Percentiles rank a stretch among this genome's conserved stretches.
Evolutionary conservation across 2,329 filamentous ascomycete species (phyloP).

Genomic region (Fusarium metavorans): DNA sequence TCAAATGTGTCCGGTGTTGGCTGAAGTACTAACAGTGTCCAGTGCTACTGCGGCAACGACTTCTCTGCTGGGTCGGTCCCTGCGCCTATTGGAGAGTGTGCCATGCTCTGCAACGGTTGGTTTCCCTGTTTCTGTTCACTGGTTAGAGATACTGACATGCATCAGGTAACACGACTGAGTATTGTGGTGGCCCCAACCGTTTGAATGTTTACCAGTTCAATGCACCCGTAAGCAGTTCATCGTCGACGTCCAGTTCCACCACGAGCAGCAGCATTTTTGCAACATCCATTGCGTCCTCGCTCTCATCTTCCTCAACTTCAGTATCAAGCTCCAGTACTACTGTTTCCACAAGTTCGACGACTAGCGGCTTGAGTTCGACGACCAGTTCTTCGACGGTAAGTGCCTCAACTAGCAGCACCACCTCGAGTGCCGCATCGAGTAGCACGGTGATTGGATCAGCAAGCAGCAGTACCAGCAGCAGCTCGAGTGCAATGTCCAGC

Average conservation of each 20-base stretch:
- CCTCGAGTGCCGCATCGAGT: not conserved
- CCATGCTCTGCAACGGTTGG: slow-evolving; percentile 50
- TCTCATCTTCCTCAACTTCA: not conserved
- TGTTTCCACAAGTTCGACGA: not conserved
- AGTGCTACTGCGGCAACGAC: slow-evolving; percentile 53
- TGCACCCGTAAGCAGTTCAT: slow-evolving; percentile 11
- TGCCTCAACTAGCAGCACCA: not conserved
- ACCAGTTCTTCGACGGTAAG: not conserved
- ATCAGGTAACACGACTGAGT: slow-evolving; percentile 50
- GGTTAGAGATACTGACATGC: slow-evolving; percentile 1
- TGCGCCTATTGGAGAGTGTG: slow-evolving; percentile 48
- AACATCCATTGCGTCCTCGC: not conserved
- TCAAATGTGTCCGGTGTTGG: too few species aligned
- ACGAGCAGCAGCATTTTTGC: not conserved
- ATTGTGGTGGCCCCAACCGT: slow-evolving; percentile 50
- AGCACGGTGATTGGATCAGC: not conserved
- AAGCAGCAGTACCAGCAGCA: not conserved
- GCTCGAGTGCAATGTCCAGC: not conserved
- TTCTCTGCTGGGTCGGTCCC: slow-evolving; percentile 45
- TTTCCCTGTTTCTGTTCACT: not conserved
- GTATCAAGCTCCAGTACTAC: not conserved
- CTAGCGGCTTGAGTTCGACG: not conserved
- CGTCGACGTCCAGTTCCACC: not conserved
- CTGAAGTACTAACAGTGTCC: not conserved
- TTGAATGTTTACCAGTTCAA: slow-evolving; percentile 52